Conservation (phyloP, 2,329 filamentous ascomycete species). For the Exophiala phaeomuriformis region DNA sequence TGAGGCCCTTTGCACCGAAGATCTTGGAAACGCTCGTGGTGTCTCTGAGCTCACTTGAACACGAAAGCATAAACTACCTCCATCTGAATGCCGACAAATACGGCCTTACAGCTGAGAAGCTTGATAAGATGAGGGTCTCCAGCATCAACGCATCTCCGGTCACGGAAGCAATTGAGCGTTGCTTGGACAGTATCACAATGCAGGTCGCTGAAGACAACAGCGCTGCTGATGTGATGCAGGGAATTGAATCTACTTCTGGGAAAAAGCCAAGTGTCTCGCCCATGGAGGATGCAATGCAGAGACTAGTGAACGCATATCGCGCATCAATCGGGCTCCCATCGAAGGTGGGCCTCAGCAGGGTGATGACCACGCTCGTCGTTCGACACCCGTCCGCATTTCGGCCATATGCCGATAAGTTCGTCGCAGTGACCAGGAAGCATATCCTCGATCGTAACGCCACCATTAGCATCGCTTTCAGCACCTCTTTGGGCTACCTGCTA, state of each 20-base stretch:
- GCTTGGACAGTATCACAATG: constrained; percentile 74
- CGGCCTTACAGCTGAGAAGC: constrained; percentile 77
- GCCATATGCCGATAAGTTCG: constrained; percentile 66
- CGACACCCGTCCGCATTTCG: constrained; percentile 68
- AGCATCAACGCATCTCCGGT: constrained; percentile 81
- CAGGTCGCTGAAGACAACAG: constrained; percentile 35
- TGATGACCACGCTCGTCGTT: constrained; percentile 77
- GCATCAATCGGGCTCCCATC: constrained; percentile 83
- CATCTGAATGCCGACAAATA: constrained; percentile 80
- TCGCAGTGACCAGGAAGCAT: constrained; percentile 71
- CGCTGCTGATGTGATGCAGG: constrained; percentile 17
- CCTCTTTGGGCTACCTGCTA: constrained; percentile 76
- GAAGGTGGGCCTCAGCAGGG: constrained; percentile 81
- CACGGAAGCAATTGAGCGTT: constrained; percentile 84
- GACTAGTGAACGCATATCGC: constrained; percentile 72
- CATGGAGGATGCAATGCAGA: constrained; percentile 65
- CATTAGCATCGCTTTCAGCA: constrained; percentile 81
- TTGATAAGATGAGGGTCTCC: constrained; percentile 77
- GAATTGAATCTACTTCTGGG: constrained; percentile 10
- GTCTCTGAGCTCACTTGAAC: constrained; percentile 79
- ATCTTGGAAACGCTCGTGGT: constrained; percentile 75
- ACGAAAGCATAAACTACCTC: constrained; percentile 81
- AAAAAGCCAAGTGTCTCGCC: background rate
- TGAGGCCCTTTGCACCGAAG: constrained; percentile 72
- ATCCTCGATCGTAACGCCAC: constrained; percentile 89